Evolutionary conservation across 1,284 basidiomycete species (phyloP).

Genomic region (Austroboletus rostrupii): DNA sequence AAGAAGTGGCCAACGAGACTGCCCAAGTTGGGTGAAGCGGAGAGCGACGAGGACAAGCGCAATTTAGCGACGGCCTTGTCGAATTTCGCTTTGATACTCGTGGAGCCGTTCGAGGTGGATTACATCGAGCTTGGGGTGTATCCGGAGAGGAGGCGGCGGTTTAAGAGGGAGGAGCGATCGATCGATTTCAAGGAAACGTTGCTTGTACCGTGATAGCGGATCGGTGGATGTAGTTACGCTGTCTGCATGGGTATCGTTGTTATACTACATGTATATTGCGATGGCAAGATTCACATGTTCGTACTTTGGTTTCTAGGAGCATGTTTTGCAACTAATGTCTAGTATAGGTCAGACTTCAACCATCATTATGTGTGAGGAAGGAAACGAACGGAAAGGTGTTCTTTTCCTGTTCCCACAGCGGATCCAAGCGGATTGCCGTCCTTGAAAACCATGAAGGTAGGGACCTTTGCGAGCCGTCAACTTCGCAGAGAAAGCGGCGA

Average conservation of each 20-base stretch:
- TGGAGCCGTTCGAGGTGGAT: conserved; percentile 44
- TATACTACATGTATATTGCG: neutral
- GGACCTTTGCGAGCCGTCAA: conserved; percentile 4
- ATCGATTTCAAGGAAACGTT: neutral
- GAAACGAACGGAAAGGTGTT: conserved; percentile 5
- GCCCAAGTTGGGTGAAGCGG: conserved; percentile 40
- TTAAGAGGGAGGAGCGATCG: neutral
- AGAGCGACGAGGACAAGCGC: conserved; percentile 38
- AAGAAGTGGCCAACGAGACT: conserved; percentile 52
- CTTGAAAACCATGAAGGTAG: conserved; percentile 20
- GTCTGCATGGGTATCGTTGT: neutral
- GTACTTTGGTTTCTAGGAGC: neutral
- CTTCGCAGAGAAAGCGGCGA: neutral
- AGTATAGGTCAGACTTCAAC: neutral
- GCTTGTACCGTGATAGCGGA: neutral
- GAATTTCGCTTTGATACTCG: conserved; percentile 62
- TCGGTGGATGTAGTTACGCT: no score
- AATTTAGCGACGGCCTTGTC: conserved; percentile 48
- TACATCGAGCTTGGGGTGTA: neutral
- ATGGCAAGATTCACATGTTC: neutral
- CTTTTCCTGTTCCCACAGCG: conserved; percentile 1
- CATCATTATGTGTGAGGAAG: neutral
- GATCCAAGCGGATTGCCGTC: conserved; percentile 1
- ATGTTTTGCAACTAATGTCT: conserved; percentile 8
- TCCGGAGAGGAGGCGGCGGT: neutral